Evolutionary conservation across 441 rosid genomes (phyloP).

Genomic region (Gossypium trilobum): DNA sequence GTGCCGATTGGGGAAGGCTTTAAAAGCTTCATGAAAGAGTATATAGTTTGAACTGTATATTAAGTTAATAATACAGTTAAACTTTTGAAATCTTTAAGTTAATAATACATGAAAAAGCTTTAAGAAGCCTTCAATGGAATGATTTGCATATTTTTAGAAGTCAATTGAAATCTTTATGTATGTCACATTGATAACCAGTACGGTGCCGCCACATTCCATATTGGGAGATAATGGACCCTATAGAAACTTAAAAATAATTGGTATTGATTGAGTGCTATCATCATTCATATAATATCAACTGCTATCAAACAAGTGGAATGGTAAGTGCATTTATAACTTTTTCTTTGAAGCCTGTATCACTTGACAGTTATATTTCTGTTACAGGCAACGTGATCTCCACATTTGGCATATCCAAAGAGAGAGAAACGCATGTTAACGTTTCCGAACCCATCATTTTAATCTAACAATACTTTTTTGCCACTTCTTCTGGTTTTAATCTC

Average conservation of each 20-base stretch:
- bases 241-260: not conserved
- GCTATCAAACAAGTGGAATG: not conserved
- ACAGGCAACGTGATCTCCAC: not conserved
- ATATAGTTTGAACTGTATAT: not conserved
- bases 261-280: not conserved
- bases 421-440: not conserved
- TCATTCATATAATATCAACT: not conserved
- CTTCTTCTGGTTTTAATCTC: not conserved
- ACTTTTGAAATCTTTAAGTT: not conserved
- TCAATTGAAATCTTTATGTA: not conserved
- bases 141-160: not conserved
- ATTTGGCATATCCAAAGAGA: not conserved
- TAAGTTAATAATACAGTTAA: conserved; percentile 7
- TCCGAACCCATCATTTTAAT: not conserved
- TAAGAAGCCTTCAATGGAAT: not conserved
- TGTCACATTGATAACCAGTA: not conserved
- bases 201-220: not conserved
- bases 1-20: not conserved
- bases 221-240: not conserved
- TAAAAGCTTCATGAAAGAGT: conserved; percentile 10
- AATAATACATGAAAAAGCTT: not conserved
- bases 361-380: not conserved
- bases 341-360: conserved; percentile 8
- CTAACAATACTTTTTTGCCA: not conserved
- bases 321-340: conserved; percentile 4